A percentile compares a stretch with the other conserved stretches of the same genome.
Conservation (phyloP, 352 stramenopile species). For the Phytophthora ohioensis region DNA sequence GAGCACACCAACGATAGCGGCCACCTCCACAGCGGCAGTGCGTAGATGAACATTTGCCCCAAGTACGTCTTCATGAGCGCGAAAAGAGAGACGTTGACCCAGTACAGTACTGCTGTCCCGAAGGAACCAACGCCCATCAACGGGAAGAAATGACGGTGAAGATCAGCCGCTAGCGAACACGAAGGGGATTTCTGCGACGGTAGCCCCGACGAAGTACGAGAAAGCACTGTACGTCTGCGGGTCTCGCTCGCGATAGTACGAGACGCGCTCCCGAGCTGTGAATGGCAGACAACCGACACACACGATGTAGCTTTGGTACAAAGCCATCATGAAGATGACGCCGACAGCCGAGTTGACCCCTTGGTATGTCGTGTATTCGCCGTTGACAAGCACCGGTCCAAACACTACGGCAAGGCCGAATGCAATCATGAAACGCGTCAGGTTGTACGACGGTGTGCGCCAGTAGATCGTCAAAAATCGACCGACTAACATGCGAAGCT, state of each 20-base stretch:
- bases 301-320: conserved; percentile 76
- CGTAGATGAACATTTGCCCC: conserved; percentile 43
- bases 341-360: conserved; percentile 55
- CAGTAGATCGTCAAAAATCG: conserved; percentile 42
- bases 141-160: conserved; percentile 58
- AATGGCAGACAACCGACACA: conserved; percentile 69
- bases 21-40: conserved; percentile 43
- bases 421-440: conserved; percentile 64
- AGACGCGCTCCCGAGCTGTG: conserved; percentile 68
- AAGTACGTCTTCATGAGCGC: conserved; percentile 50
- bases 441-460: conserved; percentile 79
- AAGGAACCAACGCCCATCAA: conserved; percentile 53
- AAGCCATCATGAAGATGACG: conserved; percentile 61
- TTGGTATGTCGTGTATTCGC: conserved; percentile 42
- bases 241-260: conserved; percentile 91
- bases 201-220: conserved; percentile 74
- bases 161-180: conserved; percentile 47
- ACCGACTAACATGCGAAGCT: conserved; percentile 17
- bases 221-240: conserved; percentile 82
- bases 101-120: conserved; percentile 35
- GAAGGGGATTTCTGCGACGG: conserved; percentile 77
- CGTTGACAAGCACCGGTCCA: conserved; percentile 59
- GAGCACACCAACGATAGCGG: conserved; percentile 43
- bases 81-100: conserved; percentile 47
- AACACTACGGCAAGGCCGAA: conserved; percentile 72